phyloP scores from a whole-genome alignment of 495 filamentous ascomycete genomes.

The Neurospora sp. region DNA sequence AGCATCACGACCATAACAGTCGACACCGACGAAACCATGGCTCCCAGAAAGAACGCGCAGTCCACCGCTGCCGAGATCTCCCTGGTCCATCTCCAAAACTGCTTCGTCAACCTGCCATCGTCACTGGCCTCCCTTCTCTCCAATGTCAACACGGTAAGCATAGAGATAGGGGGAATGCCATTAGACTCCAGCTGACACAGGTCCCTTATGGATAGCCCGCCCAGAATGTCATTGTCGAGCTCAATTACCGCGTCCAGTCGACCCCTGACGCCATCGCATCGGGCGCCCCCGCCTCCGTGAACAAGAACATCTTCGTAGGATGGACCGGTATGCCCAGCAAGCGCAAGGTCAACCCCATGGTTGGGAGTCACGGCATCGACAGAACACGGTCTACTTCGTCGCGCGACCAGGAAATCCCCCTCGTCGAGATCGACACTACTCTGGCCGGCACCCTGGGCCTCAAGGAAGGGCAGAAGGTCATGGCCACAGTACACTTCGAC shows the following conservation, averaged over 20 bases:
- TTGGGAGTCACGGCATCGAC: conserved; percentile 63
- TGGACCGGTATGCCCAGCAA: conserved; percentile 98
- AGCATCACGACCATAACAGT: background rate
- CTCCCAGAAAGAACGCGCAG: conserved; percentile 53
- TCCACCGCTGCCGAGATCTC: conserved; percentile 65
- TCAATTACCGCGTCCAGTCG: conserved; percentile 49
- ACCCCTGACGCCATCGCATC: conserved; percentile 26
- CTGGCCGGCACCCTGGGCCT: conserved; percentile 78
- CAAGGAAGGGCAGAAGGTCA: conserved; percentile 74
- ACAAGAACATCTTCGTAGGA: conserved; percentile 70
- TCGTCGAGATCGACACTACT: conserved; percentile 82
- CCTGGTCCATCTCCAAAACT: conserved; percentile 78
- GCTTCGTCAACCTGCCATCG: conserved; percentile 86
- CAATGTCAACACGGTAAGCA: conserved; percentile 74
- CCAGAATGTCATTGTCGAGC: conserved; percentile 92
- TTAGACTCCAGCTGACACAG: background rate
- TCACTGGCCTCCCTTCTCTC: conserved; percentile 72
- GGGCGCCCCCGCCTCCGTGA: conserved; percentile 26
- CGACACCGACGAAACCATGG: conserved; percentile 31
- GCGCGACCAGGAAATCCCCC: conserved; percentile 60
- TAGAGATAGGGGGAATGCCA: background rate
- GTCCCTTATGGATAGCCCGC: conserved; percentile 44
- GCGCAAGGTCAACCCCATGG: conserved; percentile 60
- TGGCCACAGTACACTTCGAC: conserved; percentile 64
- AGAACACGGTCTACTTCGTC: conserved; percentile 39